Evolutionary conservation across 2,329 filamentous ascomycete species (phyloP).

Genomic region (Pseudomassariella vexata): DNA sequence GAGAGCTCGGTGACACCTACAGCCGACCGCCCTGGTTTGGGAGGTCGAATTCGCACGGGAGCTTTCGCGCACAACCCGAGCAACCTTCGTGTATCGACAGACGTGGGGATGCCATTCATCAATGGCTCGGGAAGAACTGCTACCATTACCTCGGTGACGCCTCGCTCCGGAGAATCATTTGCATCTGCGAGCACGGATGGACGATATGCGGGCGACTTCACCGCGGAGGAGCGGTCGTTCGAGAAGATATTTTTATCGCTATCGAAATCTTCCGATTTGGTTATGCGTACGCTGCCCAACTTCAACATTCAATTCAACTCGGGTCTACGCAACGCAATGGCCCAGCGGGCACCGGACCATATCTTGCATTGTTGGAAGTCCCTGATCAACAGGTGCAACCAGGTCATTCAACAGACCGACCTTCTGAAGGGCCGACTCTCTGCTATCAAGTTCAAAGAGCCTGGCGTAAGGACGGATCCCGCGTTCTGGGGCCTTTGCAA

Average conservation of each 20-base stretch:
- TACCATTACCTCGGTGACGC: conserved; percentile 57
- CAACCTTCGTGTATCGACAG: conserved; percentile 52
- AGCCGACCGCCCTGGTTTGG: conserved; percentile 36
- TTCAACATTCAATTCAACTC: conserved; percentile 62
- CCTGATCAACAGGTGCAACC: conserved; percentile 65
- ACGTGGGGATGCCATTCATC: conserved; percentile 42
- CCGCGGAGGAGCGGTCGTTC: conserved; percentile 74
- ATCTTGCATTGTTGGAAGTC: conserved; percentile 61
- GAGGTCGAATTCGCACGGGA: conserved; percentile 30
- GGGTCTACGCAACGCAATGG: conserved; percentile 58
- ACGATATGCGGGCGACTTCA: conserved; percentile 55
- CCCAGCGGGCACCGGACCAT: conserved; percentile 52
- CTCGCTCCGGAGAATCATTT: conserved; percentile 79
- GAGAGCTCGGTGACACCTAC: conserved; percentile 50
- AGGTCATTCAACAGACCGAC: conserved; percentile 68
- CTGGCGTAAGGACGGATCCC: conserved; percentile 60
- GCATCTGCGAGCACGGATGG: conserved; percentile 46
- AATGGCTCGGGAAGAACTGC: conserved; percentile 46
- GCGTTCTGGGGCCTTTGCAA: conserved; percentile 68
- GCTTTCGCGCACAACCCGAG: conserved; percentile 41
- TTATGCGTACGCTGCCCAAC: conserved; percentile 64
- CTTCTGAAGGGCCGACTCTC: conserved; percentile 67
- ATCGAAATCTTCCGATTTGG: conserved; percentile 66
- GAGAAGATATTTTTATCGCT: conserved; percentile 77
- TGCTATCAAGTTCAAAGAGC: conserved; percentile 79